These are phyloP conservation scores for Pichia sp. DNA, from an alignment of 1,139 yeast genomes.

Conservation along the genomic window DNA sequence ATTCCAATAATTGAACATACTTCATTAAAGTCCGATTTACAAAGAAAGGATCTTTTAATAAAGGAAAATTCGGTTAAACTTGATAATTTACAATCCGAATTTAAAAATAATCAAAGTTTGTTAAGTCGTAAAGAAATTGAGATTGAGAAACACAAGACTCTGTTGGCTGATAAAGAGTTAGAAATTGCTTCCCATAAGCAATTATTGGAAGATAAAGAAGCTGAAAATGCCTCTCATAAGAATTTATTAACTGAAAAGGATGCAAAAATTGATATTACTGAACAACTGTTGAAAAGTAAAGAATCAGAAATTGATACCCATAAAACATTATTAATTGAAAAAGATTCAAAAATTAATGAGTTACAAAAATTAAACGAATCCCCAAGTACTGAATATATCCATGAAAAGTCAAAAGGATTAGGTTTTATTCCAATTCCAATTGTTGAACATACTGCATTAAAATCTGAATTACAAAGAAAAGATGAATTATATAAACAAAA, in stretches of 20 bases:
- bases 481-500: background rate
- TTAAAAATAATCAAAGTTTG: slow-evolving; percentile 2
- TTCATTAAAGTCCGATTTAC: slow-evolving; percentile 18
- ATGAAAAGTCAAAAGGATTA: background rate
- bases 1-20: slow-evolving; percentile 28
- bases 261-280: background rate
- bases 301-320: background rate
- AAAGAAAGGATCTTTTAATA: slow-evolving; percentile 6
- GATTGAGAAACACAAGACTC: background rate
- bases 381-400: background rate
- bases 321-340: background rate
- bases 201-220: background rate
- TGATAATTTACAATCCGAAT: background rate
- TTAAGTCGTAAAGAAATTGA: background rate
- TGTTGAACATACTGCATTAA: background rate
- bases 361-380: background rate
- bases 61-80: slow-evolving; percentile 3
- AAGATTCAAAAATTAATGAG: background rate
- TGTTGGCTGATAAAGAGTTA: background rate
- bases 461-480: background rate
- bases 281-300: background rate
- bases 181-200: background rate
- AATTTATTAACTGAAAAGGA: background rate
- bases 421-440: background rate
- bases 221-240: background rate